Evolutionary conservation across 345 rosid species (phyloP).

Genomic region (Turnera subulata): DNA sequence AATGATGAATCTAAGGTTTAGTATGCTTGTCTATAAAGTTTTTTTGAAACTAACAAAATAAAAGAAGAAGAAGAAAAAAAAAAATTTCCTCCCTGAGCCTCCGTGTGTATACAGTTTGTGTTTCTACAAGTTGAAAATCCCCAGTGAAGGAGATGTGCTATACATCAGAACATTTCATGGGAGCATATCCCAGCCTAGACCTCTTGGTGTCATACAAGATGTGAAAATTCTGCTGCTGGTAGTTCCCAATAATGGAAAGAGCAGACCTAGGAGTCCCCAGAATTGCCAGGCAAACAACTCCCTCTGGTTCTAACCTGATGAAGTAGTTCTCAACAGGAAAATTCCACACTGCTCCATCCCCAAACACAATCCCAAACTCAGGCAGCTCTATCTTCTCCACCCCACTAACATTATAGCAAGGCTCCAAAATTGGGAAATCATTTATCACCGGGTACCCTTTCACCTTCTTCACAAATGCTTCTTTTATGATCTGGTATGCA

Average conservation of each 20-base stretch:
- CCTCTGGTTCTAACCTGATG: conserved; percentile 49
- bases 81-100: too few relatives aligned
- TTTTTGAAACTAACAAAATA: too few relatives aligned
- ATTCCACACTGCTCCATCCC: conserved; percentile 81
- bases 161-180: conserved; percentile 61
- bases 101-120: too few relatives aligned
- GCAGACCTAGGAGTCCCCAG: conserved; percentile 74
- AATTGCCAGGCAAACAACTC: conserved; percentile 75
- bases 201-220: conserved; percentile 66
- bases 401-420: conserved; percentile 88
- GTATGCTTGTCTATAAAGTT: too few relatives aligned
- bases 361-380: conserved; percentile 57
- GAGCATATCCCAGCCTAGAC: conserved; percentile 79
- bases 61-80: too few relatives aligned
- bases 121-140: too few relatives aligned
- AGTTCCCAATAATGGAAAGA: conserved; percentile 83
- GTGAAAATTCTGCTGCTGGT: conserved; percentile 86
- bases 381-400: conserved; percentile 55
- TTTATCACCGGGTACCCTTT: conserved; percentile 49
- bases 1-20: too few relatives aligned
- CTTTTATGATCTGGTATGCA: conserved; percentile 50
- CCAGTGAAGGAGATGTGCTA: conserved; percentile 17
- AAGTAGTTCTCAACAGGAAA: conserved; percentile 86
- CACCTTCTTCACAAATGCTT: conserved; percentile 55
- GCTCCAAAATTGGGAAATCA: conserved; percentile 59